These are phyloP conservation scores for Colletotrichum filicis DNA, from an alignment of 2,329 filamentous ascomycete species.

Conservation along the genomic window DNA sequence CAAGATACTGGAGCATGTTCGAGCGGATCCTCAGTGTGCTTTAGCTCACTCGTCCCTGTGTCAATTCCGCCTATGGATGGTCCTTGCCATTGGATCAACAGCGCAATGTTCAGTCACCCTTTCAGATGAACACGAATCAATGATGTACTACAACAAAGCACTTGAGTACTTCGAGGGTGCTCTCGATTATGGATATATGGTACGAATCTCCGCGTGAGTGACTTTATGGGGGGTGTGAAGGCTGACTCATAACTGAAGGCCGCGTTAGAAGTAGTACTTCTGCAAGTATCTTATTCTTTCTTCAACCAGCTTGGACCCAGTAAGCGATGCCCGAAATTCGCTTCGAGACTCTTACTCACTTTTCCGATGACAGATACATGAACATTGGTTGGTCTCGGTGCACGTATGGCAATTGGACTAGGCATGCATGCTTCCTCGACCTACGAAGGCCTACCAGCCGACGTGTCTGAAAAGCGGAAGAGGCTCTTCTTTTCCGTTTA, in stretches of 20 bases:
- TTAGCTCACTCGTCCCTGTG: conserved; percentile 45
- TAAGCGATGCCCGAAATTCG: conserved; percentile 38
- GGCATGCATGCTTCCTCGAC: conserved; percentile 51
- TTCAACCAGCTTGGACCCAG: conserved; percentile 59
- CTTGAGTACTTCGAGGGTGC: conserved; percentile 53
- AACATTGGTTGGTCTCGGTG: conserved; percentile 57
- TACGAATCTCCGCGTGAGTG: conserved; percentile 35
- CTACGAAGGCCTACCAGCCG: conserved; percentile 46
- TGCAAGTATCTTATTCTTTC: conserved; percentile 60
- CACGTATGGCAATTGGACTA: conserved; percentile 55
- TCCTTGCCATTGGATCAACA: conserved; percentile 58
- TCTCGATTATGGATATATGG: conserved; percentile 51
- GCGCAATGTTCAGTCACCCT: conserved; percentile 54
- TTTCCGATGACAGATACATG: conserved; percentile 50
- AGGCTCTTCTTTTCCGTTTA: conserved; percentile 58
- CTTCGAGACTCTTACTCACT: neutral
- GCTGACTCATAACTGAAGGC: conserved; percentile 39
- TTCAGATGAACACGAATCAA: conserved; percentile 54
- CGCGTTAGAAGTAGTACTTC: conserved; percentile 55
- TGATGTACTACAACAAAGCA: conserved; percentile 55
- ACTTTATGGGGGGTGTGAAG: neutral
- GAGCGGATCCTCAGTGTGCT: conserved; percentile 26
- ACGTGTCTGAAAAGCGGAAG: conserved; percentile 50
- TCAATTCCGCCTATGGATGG: conserved; percentile 59
- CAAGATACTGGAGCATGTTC: conserved; percentile 42